Evolutionary conservation across 352 stramenopile genomes (phyloP), one percentile per base, ranked within the genome.

Genomic region (Pythium brassicae): DNA sequence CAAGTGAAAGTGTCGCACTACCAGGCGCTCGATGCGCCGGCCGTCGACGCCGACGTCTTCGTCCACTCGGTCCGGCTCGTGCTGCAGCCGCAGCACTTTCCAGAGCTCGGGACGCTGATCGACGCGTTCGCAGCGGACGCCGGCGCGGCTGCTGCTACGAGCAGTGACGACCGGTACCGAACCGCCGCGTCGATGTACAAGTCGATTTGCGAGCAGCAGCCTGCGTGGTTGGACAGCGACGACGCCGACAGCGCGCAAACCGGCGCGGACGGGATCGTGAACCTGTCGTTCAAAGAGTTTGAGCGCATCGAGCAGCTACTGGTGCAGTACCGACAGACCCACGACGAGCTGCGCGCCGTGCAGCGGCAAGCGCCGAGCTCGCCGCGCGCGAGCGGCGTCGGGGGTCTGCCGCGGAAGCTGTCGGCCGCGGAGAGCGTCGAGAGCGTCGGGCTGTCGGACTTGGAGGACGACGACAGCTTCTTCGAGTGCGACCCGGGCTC

Each of bases 1-100:
- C 84, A 95, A 51, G 55, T 95, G 14, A 94, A 95, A 48, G 37
- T 93, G 23, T 87, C 78, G 0, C 84, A 94, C 59, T 91, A 88
- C 47, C 77, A 89, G 43, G 76, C 73, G 34, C 66, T 90, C 11
- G 83, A 88, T 47, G 74, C 78, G 9, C 85, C 85, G 0, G 63
- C 77, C 3, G 67, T 93, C 45, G 86, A 95, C 62, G 78, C 78
- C 3, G 83, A 94, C 55, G 52, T 94, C 9, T 95, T 95, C 57
- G 70, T 95, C 40, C 86, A 92, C 63, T 89, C 81, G 22, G 78
- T 94, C 48, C 71, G 77, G 7, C 68, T 92, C 12, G 80, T 94
- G 9, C 56, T 94, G 5, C 83, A 94, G 53, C 86, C 86, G 4
- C 80, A 91, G 50, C 85, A 93, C 56, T 89, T 95, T 39, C 61